Conservation (phyloP, 2,329 filamentous ascomycete genomes). For the Diaporthe vaccinii region DNA sequence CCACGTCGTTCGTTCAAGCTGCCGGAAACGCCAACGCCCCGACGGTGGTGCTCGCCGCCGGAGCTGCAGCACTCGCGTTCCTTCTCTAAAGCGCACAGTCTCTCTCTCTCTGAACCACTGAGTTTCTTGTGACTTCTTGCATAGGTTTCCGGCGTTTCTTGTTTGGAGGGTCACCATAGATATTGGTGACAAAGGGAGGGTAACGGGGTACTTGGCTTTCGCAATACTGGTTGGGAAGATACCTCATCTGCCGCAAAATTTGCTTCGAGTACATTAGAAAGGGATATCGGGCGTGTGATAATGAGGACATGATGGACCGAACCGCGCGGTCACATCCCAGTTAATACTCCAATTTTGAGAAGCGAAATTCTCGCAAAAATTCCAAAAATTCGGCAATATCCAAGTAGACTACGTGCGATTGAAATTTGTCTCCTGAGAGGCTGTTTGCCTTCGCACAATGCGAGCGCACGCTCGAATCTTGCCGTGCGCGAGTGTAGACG, state of each 20-base stretch:
- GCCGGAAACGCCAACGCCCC: constrained; percentile 33
- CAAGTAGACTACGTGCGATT: neutral
- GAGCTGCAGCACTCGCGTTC: constrained; percentile 35
- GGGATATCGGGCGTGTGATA: neutral
- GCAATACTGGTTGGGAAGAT: constrained; percentile 26
- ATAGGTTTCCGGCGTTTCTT: constrained; percentile 17
- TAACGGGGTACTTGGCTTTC: constrained; percentile 13
- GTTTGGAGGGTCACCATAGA: neutral
- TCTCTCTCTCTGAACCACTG: neutral
- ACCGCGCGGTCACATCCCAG: neutral
- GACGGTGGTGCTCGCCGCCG: constrained; percentile 24
- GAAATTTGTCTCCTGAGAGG: too few relatives aligned
- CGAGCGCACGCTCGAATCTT: neutral
- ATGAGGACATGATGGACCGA: neutral
- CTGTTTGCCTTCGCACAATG: neutral
- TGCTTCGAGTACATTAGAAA: constrained; percentile 24
- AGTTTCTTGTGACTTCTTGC: neutral
- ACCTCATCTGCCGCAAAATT: constrained; percentile 27
- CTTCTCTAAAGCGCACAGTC: constrained; percentile 4
- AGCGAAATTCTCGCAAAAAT: neutral
- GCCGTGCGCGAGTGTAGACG: neutral
- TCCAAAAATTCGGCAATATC: neutral
- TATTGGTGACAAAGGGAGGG: neutral
- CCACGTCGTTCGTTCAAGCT: constrained; percentile 7
- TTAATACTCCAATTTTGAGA: constrained; percentile 11